These are phyloP conservation scores for Centella asiatica DNA, from an alignment of 129 eudicot species.

Conservation along the genomic window DNA sequence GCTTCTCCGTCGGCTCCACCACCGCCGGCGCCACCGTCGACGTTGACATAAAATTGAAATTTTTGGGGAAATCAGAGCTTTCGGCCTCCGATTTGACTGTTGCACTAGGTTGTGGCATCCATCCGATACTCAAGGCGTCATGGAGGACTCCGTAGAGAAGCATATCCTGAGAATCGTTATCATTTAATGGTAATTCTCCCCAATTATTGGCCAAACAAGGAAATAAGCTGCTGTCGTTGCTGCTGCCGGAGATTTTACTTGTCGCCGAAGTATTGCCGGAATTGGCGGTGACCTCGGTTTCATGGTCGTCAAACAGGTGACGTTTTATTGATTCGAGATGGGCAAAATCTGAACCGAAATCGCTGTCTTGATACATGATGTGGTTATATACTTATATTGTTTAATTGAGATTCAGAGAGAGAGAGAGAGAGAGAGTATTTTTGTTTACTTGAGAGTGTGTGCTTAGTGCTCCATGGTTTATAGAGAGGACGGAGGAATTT, in stretches of 20 bases:
- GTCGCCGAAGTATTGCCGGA: conserved; percentile 20
- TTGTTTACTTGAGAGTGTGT: no score
- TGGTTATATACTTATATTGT: neutral
- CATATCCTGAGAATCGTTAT: conserved; percentile 49
- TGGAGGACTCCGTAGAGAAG: conserved; percentile 28
- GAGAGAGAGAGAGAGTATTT: no score
- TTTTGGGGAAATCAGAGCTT: neutral
- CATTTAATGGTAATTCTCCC: conserved; percentile 38
- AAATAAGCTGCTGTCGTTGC: conserved; percentile 12
- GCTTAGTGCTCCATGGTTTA: no score
- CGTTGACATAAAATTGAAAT: neutral
- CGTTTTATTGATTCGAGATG: conserved; percentile 50
- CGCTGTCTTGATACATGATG: conserved; percentile 21
- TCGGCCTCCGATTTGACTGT: conserved; percentile 40
- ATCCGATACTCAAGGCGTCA: conserved; percentile 30
- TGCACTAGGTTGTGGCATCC: conserved; percentile 7
- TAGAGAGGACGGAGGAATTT: no score
- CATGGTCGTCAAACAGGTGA: conserved; percentile 45
- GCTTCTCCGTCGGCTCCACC: conserved; percentile 31
- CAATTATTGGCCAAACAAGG: conserved; percentile 41
- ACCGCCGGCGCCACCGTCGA: conserved; percentile 7
- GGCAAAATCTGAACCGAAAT: conserved; percentile 42
- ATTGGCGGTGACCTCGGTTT: neutral
- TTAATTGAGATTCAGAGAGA: no score
- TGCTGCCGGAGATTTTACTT: conserved; percentile 22